Conservation (phyloP, 805 yeast genomes). For the Yamadazyma phyllophila region DNA sequence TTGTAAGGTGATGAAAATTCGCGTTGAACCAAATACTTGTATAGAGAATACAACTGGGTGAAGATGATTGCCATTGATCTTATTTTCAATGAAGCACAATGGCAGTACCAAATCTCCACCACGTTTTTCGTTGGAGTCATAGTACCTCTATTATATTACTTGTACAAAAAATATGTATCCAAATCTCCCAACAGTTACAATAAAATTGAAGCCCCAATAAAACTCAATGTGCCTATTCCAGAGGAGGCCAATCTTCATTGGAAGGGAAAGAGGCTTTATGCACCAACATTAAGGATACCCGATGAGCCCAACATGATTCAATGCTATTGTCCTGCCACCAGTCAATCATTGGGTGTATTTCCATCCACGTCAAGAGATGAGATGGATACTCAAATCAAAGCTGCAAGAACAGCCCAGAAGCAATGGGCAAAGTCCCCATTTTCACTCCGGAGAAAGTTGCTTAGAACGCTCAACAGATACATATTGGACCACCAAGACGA, state of each 20-base stretch:
- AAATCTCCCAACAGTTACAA: conserved; percentile 39
- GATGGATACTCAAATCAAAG: conserved; percentile 62
- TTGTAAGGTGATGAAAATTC: conserved; percentile 3
- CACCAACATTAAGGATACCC: conserved; percentile 53
- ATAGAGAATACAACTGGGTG: conserved; percentile 2
- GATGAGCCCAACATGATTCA: conserved; percentile 70
- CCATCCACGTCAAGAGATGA: conserved; percentile 63
- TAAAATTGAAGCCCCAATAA: conserved; percentile 42
- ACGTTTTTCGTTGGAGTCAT: conserved; percentile 42
- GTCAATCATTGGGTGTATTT: conserved; percentile 78
- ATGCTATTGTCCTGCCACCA: conserved; percentile 94
- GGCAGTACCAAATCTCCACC: conserved; percentile 46
- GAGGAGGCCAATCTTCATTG: conserved; percentile 83
- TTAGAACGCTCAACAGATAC: conserved; percentile 68
- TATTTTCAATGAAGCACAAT: conserved; percentile 37
- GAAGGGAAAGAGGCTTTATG: conserved; percentile 80
- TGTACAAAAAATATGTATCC: conserved; percentile 37
- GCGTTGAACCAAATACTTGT: conserved; percentile 1
- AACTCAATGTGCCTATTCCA: conserved; percentile 59
- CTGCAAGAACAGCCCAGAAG: conserved; percentile 54
- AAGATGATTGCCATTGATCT: conserved; percentile 44
- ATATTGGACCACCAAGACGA: conserved; percentile 79
- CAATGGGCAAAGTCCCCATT: conserved; percentile 53
- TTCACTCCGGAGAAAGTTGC: conserved; percentile 64
- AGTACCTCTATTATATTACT: conserved; percentile 33